These are phyloP conservation scores for Cylindrodendrum hubeiense DNA, from an alignment of 2,329 filamentous ascomycete species.

Conservation along the genomic window DNA sequence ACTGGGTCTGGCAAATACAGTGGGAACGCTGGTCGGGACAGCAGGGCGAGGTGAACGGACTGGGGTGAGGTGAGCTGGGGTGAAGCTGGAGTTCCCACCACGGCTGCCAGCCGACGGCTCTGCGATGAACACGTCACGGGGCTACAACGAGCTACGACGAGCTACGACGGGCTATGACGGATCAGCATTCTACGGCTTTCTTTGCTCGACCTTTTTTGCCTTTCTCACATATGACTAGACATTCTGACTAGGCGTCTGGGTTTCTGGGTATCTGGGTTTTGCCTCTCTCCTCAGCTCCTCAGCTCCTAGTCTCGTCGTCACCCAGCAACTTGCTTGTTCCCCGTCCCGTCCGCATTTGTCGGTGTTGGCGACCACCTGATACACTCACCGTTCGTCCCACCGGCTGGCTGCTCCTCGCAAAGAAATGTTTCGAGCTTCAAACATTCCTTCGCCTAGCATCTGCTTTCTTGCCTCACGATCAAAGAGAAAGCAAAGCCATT, in stretches of 20 bases:
- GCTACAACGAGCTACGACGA: slow-evolving; percentile 7
- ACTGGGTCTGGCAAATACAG: not conserved
- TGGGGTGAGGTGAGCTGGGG: slow-evolving; percentile 20
- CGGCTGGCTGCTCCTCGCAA: slow-evolving; percentile 15
- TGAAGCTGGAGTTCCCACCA: slow-evolving; percentile 18
- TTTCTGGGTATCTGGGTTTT: not conserved
- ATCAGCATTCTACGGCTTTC: slow-evolving; percentile 3
- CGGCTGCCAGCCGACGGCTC: slow-evolving; percentile 22
- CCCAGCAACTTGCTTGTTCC: slow-evolving; percentile 17
- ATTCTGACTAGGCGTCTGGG: not conserved
- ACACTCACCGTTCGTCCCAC: slow-evolving; percentile 19
- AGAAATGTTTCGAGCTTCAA: slow-evolving; percentile 22
- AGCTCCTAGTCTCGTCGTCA: slow-evolving; percentile 7
- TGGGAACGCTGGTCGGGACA: slow-evolving; percentile 2
- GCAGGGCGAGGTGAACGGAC: not conserved
- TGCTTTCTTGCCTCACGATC: slow-evolving; percentile 2
- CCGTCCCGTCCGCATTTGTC: slow-evolving; percentile 3
- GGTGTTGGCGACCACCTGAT: slow-evolving; percentile 24
- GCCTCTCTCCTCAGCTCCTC: not conserved
- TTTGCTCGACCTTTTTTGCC: slow-evolving; percentile 5
- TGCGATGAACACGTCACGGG: slow-evolving; percentile 41
- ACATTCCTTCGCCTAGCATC: slow-evolving; percentile 13
- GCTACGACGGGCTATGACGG: slow-evolving; percentile 10
- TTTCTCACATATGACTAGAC: slow-evolving; percentile 11
- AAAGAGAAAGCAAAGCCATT: not conserved